Conservation (phyloP, 805 yeast genomes). For the Wickerhamomyces mucosus region DNA sequence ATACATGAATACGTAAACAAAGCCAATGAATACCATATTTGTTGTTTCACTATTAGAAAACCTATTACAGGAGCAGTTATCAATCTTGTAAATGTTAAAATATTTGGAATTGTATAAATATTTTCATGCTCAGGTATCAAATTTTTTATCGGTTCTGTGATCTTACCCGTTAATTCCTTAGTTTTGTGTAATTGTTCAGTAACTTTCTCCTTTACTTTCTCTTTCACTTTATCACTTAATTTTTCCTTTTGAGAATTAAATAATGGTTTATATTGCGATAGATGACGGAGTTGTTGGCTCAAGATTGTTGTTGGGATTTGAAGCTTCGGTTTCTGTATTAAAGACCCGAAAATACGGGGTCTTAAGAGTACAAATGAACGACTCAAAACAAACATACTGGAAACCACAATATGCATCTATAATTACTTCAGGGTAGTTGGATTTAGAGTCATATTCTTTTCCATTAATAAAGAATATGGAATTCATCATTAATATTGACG, state of each 20-base stretch:
- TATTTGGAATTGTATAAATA: conserved; percentile 77
- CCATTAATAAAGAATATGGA: too few relatives aligned
- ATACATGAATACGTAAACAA: conserved; percentile 78
- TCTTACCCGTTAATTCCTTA: conserved; percentile 20
- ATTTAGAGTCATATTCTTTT: too few relatives aligned
- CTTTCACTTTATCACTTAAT: not conserved
- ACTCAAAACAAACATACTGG: too few relatives aligned
- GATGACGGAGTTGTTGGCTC: not conserved
- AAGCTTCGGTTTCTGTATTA: too few relatives aligned
- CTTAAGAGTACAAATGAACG: not conserved
- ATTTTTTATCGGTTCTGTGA: conserved; percentile 22
- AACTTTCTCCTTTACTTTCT: not conserved
- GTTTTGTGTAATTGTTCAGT: conserved; percentile 6
- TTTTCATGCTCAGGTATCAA: conserved; percentile 38
- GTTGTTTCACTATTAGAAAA: conserved; percentile 56
- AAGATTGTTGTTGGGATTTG: not conserved
- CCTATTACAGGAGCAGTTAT: conserved; percentile 80
- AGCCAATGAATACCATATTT: conserved; percentile 55
- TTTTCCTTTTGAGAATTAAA: not conserved
- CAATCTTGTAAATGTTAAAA: conserved; percentile 75
- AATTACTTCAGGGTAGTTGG: too few relatives aligned
- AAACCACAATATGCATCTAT: too few relatives aligned
- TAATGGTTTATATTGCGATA: not conserved
- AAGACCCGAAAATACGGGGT: not conserved
- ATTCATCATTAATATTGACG: too few relatives aligned